Conservation (phyloP, 352 stramenopile genomes). For the Globisporangium cylindrosporum region DNA sequence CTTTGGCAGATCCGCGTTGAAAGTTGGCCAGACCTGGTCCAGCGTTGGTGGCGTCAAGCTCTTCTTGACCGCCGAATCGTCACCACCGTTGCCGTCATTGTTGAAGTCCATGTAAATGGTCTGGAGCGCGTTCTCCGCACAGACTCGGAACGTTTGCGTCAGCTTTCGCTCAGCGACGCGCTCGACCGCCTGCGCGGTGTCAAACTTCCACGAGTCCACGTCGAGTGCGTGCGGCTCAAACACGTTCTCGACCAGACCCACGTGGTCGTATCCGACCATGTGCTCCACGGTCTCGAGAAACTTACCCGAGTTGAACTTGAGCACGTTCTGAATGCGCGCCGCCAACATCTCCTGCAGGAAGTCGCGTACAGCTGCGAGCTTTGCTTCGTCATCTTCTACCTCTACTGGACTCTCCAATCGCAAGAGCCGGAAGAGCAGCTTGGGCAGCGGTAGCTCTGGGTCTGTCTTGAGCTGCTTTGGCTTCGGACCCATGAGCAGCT, state of each 20-base stretch:
- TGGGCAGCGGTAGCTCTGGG: slow-evolving; percentile 45
- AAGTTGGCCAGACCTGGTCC: slow-evolving; percentile 49
- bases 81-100: background rate
- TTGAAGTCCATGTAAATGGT: slow-evolving; percentile 18
- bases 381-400: background rate
- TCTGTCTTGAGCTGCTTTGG: slow-evolving; percentile 27
- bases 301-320: slow-evolving; percentile 43
- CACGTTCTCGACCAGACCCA: slow-evolving; percentile 28
- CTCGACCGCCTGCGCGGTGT: slow-evolving; percentile 16
- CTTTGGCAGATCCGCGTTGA: slow-evolving; percentile 44
- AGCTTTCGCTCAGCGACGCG: slow-evolving; percentile 24
- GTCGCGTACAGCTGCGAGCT: slow-evolving; percentile 14
- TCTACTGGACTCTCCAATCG: slow-evolving; percentile 20
- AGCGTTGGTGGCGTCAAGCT: slow-evolving; percentile 18
- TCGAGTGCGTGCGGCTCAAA: slow-evolving; percentile 41
- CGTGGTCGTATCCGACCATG: slow-evolving; percentile 43
- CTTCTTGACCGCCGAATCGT: background rate
- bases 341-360: slow-evolving; percentile 59
- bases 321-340: slow-evolving; percentile 45
- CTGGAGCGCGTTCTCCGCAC: slow-evolving; percentile 36
- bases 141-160: slow-evolving; percentile 24
- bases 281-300: slow-evolving; percentile 44
- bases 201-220: slow-evolving; percentile 30
- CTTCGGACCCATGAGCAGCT: slow-evolving; percentile 33
- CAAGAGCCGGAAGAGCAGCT: slow-evolving; percentile 58